Percentiles rank a stretch among this genome's conserved stretches.
Evolutionary conservation across 345 rosid genomes (phyloP).

Genomic region (Physaria fendleri): DNA sequence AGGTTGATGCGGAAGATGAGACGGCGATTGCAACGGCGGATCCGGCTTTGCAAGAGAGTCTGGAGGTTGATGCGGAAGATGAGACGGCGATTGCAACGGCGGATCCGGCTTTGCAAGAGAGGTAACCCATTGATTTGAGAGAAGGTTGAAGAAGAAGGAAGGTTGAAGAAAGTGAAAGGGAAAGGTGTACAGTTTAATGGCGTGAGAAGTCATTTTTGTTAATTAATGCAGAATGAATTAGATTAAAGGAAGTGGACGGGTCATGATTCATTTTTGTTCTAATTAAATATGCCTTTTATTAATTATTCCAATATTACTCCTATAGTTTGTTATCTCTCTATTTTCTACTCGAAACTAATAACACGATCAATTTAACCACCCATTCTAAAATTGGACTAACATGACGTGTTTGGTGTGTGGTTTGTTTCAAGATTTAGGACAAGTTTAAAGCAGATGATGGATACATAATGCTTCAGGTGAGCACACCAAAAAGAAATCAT

Average conservation of each 20-base stretch:
- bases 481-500: too few relatives aligned
- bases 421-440: too few relatives aligned
- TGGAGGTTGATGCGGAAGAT: slow-evolving; percentile 28
- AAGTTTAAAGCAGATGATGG: too few relatives aligned
- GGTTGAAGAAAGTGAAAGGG: slow-evolving; percentile 10
- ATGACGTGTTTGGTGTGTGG: too few relatives aligned
- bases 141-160: not conserved
- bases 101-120: slow-evolving; percentile 77
- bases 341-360: too few relatives aligned
- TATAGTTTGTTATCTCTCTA: not conserved
- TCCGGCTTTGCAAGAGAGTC: slow-evolving; percentile 40
- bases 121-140: slow-evolving; percentile 56
- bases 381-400: too few relatives aligned
- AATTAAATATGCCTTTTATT: not conserved
- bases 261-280: slow-evolving; percentile 12
- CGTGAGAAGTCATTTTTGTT: slow-evolving; percentile 25
- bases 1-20: slow-evolving; percentile 25
- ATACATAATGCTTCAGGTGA: too few relatives aligned
- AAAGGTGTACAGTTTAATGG: slow-evolving; percentile 23
- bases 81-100: slow-evolving; percentile 36
- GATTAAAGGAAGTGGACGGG: slow-evolving; percentile 17
- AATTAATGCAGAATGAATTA: slow-evolving; percentile 13
- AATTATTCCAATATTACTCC: not conserved
- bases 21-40: slow-evolving; percentile 41
- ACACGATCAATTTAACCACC: not conserved